Conservation (phyloP, 441 rosid genomes). For the Populus hybrid region DNA sequence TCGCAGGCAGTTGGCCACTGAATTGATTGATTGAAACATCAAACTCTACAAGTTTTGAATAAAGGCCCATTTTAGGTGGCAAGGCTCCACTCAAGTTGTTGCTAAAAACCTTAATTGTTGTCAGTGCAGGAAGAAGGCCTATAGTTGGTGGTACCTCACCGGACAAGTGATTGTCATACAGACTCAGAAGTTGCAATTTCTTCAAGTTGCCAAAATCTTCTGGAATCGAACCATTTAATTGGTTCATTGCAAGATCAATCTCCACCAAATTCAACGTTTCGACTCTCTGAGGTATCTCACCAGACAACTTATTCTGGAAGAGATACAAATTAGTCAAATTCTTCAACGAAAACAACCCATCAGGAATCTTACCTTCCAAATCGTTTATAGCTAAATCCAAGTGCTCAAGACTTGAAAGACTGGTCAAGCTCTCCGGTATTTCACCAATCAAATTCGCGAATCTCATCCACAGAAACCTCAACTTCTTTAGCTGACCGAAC, state of each 20-base stretch:
- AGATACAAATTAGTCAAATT: slow-evolving; percentile 46
- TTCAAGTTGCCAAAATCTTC: slow-evolving; percentile 52
- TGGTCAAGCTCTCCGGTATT: slow-evolving; percentile 47
- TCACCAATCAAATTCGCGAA: slow-evolving; percentile 58
- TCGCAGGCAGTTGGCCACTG: slow-evolving; percentile 64
- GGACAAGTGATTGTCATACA: slow-evolving; percentile 48
- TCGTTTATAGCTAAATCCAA: slow-evolving; percentile 51
- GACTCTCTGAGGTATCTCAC: slow-evolving; percentile 48
- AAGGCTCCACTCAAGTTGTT: slow-evolving; percentile 63
- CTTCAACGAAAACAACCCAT: slow-evolving; percentile 41
- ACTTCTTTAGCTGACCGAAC: slow-evolving; percentile 53
- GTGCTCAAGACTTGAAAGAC: slow-evolving; percentile 42
- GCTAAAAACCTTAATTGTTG: slow-evolving; percentile 32
- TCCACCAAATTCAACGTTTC: slow-evolving; percentile 35
- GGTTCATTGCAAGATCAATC: slow-evolving; percentile 57
- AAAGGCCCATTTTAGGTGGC: slow-evolving; percentile 65
- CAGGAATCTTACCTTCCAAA: slow-evolving; percentile 55
- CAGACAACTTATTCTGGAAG: slow-evolving; percentile 48
- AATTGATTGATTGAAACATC: slow-evolving; percentile 61
- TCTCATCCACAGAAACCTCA: slow-evolving; percentile 43
- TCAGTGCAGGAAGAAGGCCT: slow-evolving; percentile 48
- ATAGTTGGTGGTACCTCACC: slow-evolving; percentile 56
- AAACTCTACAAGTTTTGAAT: slow-evolving; percentile 51
- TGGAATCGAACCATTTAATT: slow-evolving; percentile 64
- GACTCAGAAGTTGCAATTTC: slow-evolving; percentile 34